phyloP scores from a whole-genome alignment of 805 yeast species.

The Komagataella populi region DNA sequence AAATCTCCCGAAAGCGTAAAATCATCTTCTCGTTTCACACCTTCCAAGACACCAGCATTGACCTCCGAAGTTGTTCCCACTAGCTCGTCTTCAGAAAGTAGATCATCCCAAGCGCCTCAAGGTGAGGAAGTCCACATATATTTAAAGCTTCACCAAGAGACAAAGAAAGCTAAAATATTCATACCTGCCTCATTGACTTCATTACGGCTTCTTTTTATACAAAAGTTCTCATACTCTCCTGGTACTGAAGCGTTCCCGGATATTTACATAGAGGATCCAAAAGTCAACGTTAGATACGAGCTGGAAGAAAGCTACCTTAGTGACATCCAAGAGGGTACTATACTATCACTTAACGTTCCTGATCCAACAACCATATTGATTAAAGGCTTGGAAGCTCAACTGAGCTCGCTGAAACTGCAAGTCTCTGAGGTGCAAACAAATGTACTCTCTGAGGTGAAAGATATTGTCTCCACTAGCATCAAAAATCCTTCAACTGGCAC shows the following conservation, averaged over 20 bases:
- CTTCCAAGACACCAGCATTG: background rate
- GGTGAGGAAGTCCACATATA: conserved; percentile 19
- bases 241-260: conserved; percentile 63
- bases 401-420: conserved; percentile 13
- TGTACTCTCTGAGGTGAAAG: conserved; percentile 3
- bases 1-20: background rate
- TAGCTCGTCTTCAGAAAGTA: background rate
- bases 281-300: conserved; percentile 56
- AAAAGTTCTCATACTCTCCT: conserved; percentile 77
- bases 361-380: conserved; percentile 11
- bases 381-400: conserved; percentile 14
- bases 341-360: conserved; percentile 34
- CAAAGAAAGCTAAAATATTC: conserved; percentile 36
- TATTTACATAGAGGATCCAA: conserved; percentile 54
- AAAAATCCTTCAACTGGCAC: background rate
- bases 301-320: conserved; percentile 54
- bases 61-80: background rate
- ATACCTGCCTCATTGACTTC: conserved; percentile 37
- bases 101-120: background rate
- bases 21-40: background rate
- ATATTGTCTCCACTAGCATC: background rate
- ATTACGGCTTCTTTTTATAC: conserved; percentile 64
- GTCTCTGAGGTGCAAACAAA: conserved; percentile 13
- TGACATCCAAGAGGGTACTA: conserved; percentile 45
- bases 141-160: conserved; percentile 34